Conservation (phyloP, 768 basidiomycete species). For the Tephrocybe sp. region DNA sequence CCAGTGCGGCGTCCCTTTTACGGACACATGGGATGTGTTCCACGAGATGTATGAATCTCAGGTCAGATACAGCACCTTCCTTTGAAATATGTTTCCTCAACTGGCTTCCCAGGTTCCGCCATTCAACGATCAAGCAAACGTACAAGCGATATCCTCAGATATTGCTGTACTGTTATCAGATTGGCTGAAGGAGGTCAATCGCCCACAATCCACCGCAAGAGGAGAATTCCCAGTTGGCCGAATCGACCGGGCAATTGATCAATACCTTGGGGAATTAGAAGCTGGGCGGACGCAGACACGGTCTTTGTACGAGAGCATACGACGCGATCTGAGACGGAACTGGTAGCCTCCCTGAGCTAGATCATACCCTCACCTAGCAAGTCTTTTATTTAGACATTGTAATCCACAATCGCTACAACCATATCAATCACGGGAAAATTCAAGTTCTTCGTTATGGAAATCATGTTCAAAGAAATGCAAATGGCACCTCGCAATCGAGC, state of each 20-base stretch:
- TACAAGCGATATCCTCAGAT: constrained; percentile 77
- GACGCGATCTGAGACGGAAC: constrained; percentile 65
- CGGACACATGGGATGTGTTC: constrained; percentile 81
- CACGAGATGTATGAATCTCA: constrained; percentile 88
- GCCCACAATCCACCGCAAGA: constrained; percentile 63
- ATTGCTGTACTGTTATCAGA: constrained; percentile 78
- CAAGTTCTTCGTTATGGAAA: too few relatives aligned
- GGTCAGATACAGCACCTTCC: constrained; percentile 41
- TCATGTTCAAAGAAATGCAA: too few relatives aligned
- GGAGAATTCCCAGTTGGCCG: constrained; percentile 76
- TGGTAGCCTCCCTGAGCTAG: constrained; percentile 43
- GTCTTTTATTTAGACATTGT: too few relatives aligned
- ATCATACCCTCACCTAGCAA: too few relatives aligned
- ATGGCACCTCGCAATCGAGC: too few relatives aligned
- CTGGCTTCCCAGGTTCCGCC: constrained; percentile 60
- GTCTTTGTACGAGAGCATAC: constrained; percentile 63
- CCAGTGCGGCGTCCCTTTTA: constrained; percentile 78
- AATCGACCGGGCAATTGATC: constrained; percentile 69
- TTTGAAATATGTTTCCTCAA: background rate
- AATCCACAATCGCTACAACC: too few relatives aligned
- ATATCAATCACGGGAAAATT: too few relatives aligned
- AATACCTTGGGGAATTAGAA: constrained; percentile 72
- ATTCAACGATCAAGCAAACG: constrained; percentile 77
- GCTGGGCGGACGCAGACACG: constrained; percentile 60
- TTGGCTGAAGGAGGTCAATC: constrained; percentile 76